Evolutionary conservation across 805 yeast species (phyloP).

Genomic region (Candida schatavii): DNA sequence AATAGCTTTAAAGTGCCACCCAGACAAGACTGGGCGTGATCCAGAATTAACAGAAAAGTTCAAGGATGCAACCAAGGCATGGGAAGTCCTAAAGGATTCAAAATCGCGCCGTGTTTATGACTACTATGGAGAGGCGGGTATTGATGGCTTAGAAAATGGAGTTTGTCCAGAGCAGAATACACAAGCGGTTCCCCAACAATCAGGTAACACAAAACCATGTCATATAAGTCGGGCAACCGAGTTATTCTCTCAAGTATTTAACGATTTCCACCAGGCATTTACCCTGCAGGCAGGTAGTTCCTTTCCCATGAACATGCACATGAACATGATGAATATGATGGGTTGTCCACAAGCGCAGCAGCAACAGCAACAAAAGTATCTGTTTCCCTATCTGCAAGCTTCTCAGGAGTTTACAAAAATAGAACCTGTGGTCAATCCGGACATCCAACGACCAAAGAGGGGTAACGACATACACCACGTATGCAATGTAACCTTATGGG

Average conservation of each 20-base stretch:
- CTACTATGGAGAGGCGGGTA: conserved; percentile 45
- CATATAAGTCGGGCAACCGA: conserved; percentile 16
- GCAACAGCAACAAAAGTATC: neutral
- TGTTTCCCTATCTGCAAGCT: conserved; percentile 8
- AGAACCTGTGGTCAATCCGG: conserved; percentile 19
- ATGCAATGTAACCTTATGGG: conserved; percentile 50
- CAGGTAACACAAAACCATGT: conserved; percentile 1
- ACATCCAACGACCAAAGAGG: conserved; percentile 16
- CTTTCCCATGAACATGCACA: conserved; percentile 9
- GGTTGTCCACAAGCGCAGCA: neutral
- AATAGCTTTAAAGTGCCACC: conserved; percentile 54
- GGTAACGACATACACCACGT: conserved; percentile 60
- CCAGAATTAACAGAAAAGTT: conserved; percentile 52
- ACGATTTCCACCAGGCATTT: conserved; percentile 30
- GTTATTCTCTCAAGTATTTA: conserved; percentile 37
- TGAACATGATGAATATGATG: conserved; percentile 7
- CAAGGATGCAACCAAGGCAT: conserved; percentile 64
- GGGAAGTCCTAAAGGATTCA: conserved; percentile 55
- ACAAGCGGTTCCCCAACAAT: conserved; percentile 3
- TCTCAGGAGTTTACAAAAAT: conserved; percentile 10
- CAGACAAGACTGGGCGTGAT: conserved; percentile 57
- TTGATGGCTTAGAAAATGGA: conserved; percentile 25
- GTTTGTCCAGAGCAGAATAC: conserved; percentile 5
- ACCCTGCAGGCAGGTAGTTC: conserved; percentile 1
- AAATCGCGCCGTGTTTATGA: conserved; percentile 50